Evolutionary conservation across 2,329 filamentous ascomycete genomes (phyloP).

Genomic region (Arthroderma uncinatum): DNA sequence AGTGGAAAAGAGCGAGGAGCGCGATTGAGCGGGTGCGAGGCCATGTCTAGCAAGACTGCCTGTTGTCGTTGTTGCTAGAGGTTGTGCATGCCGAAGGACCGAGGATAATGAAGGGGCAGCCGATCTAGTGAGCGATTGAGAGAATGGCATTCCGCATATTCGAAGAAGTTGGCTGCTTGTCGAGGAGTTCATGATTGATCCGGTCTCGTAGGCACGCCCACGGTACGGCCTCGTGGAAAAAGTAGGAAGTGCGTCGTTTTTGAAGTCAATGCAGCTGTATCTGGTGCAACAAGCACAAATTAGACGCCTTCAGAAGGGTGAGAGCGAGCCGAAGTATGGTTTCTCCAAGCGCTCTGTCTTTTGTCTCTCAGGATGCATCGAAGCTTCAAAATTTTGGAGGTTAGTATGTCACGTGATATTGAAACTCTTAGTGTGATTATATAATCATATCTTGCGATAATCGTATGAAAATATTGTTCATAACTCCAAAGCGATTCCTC

Average conservation of each 20-base stretch:
- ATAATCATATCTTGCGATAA: no score
- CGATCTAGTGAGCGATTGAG: not conserved
- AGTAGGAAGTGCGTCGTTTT: not conserved
- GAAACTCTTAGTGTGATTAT: no score
- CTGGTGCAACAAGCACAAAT: not conserved
- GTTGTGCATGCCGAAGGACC: not conserved
- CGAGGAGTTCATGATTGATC: not conserved
- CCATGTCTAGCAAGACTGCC: not conserved
- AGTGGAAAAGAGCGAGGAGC: not conserved
- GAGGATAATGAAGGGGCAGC: not conserved
- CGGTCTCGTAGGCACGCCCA: not conserved
- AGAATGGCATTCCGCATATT: not conserved
- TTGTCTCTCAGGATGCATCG: no score
- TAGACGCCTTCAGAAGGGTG: no score
- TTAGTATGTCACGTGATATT: no score
- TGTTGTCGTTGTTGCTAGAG: not conserved
- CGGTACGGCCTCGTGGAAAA: not conserved
- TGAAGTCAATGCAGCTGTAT: not conserved
- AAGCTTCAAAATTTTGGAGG: no score
- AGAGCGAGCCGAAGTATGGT: no score
- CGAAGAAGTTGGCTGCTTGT: conserved; percentile 1
- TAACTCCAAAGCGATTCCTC: no score
- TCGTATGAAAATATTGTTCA: no score
- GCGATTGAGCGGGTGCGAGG: not conserved
- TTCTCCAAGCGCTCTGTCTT: no score